These are phyloP conservation scores for Zygotorulaspora chibaensis DNA, from an alignment of 805 yeast species.

Conservation along the genomic window DNA sequence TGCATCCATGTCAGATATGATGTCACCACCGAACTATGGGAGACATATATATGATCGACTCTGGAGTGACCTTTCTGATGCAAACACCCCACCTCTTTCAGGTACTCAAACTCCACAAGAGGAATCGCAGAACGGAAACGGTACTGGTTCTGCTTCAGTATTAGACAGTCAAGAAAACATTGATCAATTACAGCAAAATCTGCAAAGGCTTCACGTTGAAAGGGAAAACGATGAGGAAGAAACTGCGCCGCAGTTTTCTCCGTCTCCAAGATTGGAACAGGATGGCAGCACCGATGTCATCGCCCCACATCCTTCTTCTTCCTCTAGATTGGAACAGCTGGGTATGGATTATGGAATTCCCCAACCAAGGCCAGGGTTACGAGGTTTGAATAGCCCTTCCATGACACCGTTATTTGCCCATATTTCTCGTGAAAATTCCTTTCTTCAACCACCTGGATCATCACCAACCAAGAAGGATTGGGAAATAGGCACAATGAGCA, in stretches of 20 bases:
- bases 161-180: slow-evolving; percentile 27
- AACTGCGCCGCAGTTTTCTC: background rate
- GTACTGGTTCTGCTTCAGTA: slow-evolving; percentile 19
- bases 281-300: background rate
- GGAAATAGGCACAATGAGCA: slow-evolving; percentile 47
- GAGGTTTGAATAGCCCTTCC: slow-evolving; percentile 7
- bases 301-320: background rate
- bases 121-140: slow-evolving; percentile 19
- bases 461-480: slow-evolving; percentile 33
- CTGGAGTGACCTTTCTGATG: slow-evolving; percentile 54
- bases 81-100: slow-evolving; percentile 33
- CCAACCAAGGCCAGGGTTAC: background rate
- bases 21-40: slow-evolving; percentile 85
- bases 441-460: slow-evolving; percentile 21
- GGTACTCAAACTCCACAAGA: slow-evolving; percentile 32
- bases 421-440: slow-evolving; percentile 57
- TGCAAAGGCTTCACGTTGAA: slow-evolving; percentile 19
- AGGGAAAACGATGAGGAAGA: slow-evolving; percentile 10
- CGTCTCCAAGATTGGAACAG: background rate
- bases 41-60: slow-evolving; percentile 76
- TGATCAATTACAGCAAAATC: slow-evolving; percentile 31
- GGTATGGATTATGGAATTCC: background rate
- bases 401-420: slow-evolving; percentile 53
- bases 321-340: too few relatives aligned
- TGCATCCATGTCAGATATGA: slow-evolving; percentile 36